Percentiles rank a stretch among this genome's conserved stretches.
Conservation (phyloP, 2,329 filamentous ascomycete species). For the Apiospora rasikravindrae region DNA sequence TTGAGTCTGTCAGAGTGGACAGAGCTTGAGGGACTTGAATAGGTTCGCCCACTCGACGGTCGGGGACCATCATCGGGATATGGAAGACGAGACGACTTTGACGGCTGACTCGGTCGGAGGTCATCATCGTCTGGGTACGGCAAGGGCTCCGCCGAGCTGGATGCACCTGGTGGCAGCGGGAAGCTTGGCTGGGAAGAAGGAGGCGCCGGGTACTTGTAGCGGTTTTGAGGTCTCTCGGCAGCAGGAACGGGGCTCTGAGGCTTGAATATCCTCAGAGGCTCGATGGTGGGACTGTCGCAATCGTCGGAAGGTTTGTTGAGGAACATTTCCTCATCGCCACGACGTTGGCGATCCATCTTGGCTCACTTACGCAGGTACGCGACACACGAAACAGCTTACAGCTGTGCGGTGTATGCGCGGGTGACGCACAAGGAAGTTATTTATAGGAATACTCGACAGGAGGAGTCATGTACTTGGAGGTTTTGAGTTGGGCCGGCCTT, state of each 20-base stretch:
- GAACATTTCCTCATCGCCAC: conserved; percentile 81
- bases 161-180: conserved; percentile 70
- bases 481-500: conserved; percentile 19
- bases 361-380: conserved; percentile 31
- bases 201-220: conserved; percentile 58
- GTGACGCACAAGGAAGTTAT: conserved; percentile 20
- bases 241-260: conserved; percentile 68
- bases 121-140: conserved; percentile 78
- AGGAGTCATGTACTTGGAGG: conserved; percentile 7
- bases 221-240: conserved; percentile 42
- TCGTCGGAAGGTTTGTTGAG: conserved; percentile 64
- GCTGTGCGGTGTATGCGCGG: conserved; percentile 14
- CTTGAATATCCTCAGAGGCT: conserved; percentile 85
- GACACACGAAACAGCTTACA: conserved; percentile 17
- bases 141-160: conserved; percentile 69
- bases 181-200: conserved; percentile 61
- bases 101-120: conserved; percentile 48
- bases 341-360: conserved; percentile 64
- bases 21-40: conserved; percentile 40
- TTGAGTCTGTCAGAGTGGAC: conserved; percentile 49
- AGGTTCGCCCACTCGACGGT: conserved; percentile 40
- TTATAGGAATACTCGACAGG: conserved; percentile 21
- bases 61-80: conserved; percentile 49
- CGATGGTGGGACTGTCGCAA: conserved; percentile 77
- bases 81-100: conserved; percentile 45